Evolutionary conservation across 345 rosid species (phyloP), one percentile per base, ranked within the genome.

Genomic region (Geranium rotundifolium): DNA sequence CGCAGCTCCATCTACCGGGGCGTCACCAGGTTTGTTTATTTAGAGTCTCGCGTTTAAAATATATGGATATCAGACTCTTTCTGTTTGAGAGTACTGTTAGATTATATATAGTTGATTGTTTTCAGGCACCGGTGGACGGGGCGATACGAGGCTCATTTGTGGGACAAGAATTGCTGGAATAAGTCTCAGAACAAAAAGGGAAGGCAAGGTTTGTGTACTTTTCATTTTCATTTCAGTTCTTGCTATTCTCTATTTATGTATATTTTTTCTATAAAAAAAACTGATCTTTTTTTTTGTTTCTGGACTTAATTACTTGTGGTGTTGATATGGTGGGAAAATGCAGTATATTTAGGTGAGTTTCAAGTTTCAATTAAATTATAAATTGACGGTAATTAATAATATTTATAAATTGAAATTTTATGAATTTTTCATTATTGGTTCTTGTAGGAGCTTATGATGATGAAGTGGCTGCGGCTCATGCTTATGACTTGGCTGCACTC

Each of bases 391-490:
- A 41, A 1, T 5, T 18, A 31, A 31, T 31, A 31, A 17, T 4
- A 58, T 19, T 18, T 2, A 57, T 58, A 17, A 10, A 62, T 31
- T 31, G 37, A 31, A 31, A 31, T 1, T 4, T 39, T 54, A 18
- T 15, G 2, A 15, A 19, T 14, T 50, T 6, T 49, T 0, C 8
- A 4, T 16, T 15, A 17, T 16, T n/a, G 8, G 1, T 17, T 49
- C n/a, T n/a, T n/a, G n/a, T 59, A 89, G 98, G 98, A 17, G 97
- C 97, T 31, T 90, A 93, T 64, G 90, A 93, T 55, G 82, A 90
- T 59, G 97, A 93, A 79, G 88, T 72, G 73, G 87, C 93, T 10
- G 99, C 95, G 0, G 99, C 97, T 68, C 99, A 79, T 76, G 91
- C 97, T 13, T 93, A n/a, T n/a, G n/a, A n/a, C n/a, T n/a, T n/a